Percentiles rank a stretch among this genome's conserved stretches.
Conservation (phyloP, 331 rosid genomes). For the Dryas integrifolia region DNA sequence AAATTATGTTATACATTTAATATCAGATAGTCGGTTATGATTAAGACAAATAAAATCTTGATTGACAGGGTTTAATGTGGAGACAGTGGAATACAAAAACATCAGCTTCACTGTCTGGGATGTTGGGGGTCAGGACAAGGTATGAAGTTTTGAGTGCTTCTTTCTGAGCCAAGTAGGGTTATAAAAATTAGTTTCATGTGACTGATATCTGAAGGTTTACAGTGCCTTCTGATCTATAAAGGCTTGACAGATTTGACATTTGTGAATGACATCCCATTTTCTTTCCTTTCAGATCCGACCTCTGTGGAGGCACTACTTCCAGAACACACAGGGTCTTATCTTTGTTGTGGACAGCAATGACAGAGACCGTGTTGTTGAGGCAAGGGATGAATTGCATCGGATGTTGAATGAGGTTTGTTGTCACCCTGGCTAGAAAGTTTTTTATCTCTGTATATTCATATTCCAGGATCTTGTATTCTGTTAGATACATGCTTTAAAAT, state of each 20-base stretch:
- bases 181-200: neutral
- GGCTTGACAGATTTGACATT: slow-evolving; percentile 9
- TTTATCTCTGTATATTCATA: neutral
- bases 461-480: neutral
- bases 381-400: slow-evolving; percentile 97
- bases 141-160: slow-evolving; percentile 29
- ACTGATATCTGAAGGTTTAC: neutral
- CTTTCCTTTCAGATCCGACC: slow-evolving; percentile 86
- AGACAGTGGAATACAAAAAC: slow-evolving; percentile 97
- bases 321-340: slow-evolving; percentile 99
- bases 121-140: slow-evolving; percentile 99
- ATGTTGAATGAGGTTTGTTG: slow-evolving; percentile 93
- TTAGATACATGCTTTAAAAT: neutral
- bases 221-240: neutral
- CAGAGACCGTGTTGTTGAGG: slow-evolving; percentile 99
- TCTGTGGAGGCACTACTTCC: slow-evolving; percentile 99
- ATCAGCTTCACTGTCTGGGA: slow-evolving; percentile 99
- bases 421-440: neutral
- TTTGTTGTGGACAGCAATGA: slow-evolving; percentile 99
- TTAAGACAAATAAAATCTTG: neutral
- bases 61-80: slow-evolving; percentile 89
- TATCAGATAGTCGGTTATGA: neutral
- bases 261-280: neutral
- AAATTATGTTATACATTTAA: neutral
- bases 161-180: neutral